These are phyloP conservation scores for Bromus sterilis DNA, from an alignment of 176 grass and related monocot genomes.

Conservation along the genomic window DNA sequence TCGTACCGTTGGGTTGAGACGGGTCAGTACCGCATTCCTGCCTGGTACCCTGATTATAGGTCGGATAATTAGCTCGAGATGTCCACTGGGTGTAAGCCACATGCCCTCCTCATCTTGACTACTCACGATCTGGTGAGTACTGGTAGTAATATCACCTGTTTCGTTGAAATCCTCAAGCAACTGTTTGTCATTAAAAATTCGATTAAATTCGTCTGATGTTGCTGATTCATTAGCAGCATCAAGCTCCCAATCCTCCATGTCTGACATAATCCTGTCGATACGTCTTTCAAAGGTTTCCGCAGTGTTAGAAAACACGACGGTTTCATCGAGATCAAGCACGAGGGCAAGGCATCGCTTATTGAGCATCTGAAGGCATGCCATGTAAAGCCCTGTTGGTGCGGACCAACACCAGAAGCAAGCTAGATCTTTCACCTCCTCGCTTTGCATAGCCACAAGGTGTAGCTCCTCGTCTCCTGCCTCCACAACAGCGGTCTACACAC, in stretches of 20 bases:
- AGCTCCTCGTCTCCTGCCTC: conserved; percentile 35
- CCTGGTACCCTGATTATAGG: conserved; percentile 47
- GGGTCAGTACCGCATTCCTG: conserved; percentile 53
- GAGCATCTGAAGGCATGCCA: conserved; percentile 42
- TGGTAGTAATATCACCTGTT: conserved; percentile 20
- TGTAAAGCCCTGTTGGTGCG: conserved; percentile 29
- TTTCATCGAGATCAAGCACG: conserved; percentile 61
- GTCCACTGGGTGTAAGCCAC: not conserved
- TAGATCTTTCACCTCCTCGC: conserved; percentile 43
- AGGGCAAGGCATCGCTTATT: conserved; percentile 50
- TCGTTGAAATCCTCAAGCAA: conserved; percentile 42
- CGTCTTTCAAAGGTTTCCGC: conserved; percentile 41
- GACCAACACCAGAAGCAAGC: conserved; percentile 77
- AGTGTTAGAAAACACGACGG: conserved; percentile 51
- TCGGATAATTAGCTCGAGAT: conserved; percentile 24
- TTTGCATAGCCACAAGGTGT: conserved; percentile 61
- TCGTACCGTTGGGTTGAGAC: conserved; percentile 47
- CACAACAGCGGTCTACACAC: conserved; percentile 45
- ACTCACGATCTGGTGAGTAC: not conserved
- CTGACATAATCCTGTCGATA: conserved; percentile 32
- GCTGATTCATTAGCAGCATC: conserved; percentile 31
- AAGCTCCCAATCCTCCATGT: conserved; percentile 29
- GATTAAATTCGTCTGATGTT: conserved; percentile 40
- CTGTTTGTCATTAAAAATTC: conserved; percentile 37
- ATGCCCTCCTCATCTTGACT: conserved; percentile 37